These are phyloP conservation scores for Dillenia suffruticosa DNA, from an alignment of 164 flowering plant species.

Conservation along the genomic window DNA sequence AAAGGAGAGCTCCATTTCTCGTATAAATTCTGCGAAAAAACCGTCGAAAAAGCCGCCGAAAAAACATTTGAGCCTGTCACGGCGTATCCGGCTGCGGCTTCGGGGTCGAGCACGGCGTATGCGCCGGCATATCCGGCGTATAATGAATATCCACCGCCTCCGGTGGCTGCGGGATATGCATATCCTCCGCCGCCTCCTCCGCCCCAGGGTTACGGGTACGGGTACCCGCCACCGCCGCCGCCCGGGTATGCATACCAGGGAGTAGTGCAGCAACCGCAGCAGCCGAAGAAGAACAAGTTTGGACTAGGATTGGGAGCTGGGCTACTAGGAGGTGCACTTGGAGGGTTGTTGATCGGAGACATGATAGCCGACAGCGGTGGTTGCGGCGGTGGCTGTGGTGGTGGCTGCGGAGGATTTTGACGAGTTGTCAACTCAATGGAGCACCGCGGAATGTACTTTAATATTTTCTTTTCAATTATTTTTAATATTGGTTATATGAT, in stretches of 20 bases:
- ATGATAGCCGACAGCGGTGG: conserved; percentile 53
- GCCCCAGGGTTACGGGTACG: conserved; percentile 13
- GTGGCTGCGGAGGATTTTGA: too few species aligned
- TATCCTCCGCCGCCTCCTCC: conserved; percentile 17
- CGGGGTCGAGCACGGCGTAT: conserved; percentile 12
- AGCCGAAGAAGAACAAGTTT: conserved; percentile 46
- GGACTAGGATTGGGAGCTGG: conserved; percentile 85
- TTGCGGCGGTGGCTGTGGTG: conserved; percentile 1
- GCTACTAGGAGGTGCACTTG: conserved; percentile 63
- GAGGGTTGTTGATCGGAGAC: conserved; percentile 75
- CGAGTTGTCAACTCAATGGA: too few species aligned
- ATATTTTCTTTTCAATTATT: too few species aligned
- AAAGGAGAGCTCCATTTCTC: conserved; percentile 56
- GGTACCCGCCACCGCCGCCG: conserved; percentile 18
- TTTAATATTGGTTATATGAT: too few species aligned
- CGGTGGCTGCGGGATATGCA: conserved; percentile 6
- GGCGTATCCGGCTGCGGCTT: conserved; percentile 37
- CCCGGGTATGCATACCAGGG: conserved; percentile 25
- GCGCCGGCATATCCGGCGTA: conserved; percentile 12
- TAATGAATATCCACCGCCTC: conserved; percentile 2
- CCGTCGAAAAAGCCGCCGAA: conserved; percentile 5
- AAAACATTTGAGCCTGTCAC: conserved; percentile 28
- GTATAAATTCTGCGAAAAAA: conserved; percentile 44
- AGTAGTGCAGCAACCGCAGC: conserved; percentile 22
- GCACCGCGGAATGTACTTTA: too few species aligned